Base-by-base conservation (phyloP, 2,329 filamentous ascomycete species). In the Aspergillus hortae region DNA sequence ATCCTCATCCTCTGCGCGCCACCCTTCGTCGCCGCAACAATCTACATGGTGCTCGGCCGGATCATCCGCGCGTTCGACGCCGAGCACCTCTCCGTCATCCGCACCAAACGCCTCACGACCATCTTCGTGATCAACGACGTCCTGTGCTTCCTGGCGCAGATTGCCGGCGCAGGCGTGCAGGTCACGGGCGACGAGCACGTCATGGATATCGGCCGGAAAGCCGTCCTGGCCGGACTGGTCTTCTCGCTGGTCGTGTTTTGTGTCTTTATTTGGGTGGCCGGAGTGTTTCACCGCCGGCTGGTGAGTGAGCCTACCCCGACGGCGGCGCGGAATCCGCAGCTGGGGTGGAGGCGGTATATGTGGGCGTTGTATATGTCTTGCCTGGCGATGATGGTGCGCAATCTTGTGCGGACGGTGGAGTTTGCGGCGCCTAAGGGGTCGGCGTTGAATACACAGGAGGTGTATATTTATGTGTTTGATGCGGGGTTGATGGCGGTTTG, bases 331-430 rank as follows among this genome's bases (percentile, higher is more conserved):
- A 55, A 61, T 30, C 51, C 55, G 1, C 49, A 48, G n/a, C 10
- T 63, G 1, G n/a, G 45, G 0, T 71, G 68, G 68, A 46, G 33
- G 44, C 27, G 53, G 19, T 65, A 65, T 40, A 52, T 47, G 32
- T 48, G 38, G 30, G 36, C 38, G 6, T 44, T 47, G 3, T 46
- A 46, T 40, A 55, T 56, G 6, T 61, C 48, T n/a, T 67, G 65
- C 2, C 63, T 54, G 35, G 69, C 70, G 35, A 68, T 57, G 35
- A 62, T 67, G 6, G 73, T 76, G 17, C 75, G 58, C 58, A 67
- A 65, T 30, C 61, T 64, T 1, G 56, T 53, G 0, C 58, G 62
- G 43, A 74, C 70, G 14, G 66, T 52, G 9, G 70, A 66, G 19
- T 67, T 49, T 19, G 47, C 15, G 47, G 47, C 38, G 6, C 25